These are phyloP conservation scores for Ceratocystis papillata DNA, from an alignment of 2,329 filamentous ascomycete species.

Conservation along the genomic window DNA sequence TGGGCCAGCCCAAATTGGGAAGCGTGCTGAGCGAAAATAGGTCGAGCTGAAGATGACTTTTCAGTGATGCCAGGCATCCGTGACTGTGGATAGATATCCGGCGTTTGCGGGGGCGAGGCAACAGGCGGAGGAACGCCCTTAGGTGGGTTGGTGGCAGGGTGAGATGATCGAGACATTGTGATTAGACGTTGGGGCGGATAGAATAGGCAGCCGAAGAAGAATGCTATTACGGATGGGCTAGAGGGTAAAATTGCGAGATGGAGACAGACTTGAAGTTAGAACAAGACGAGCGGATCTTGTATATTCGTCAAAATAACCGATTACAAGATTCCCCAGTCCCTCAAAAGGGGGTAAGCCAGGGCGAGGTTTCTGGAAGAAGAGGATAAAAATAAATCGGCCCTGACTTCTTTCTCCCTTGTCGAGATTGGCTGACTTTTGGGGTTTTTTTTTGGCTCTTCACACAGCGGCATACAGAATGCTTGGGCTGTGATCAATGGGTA, in stretches of 20 bases:
- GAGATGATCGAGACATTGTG: slow-evolving; percentile 18
- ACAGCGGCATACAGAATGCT: slow-evolving; percentile 5
- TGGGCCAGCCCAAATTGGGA: slow-evolving; percentile 2
- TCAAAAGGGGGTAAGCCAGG: slow-evolving; percentile 20
- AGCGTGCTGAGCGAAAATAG: slow-evolving; percentile 1
- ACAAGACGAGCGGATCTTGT: background rate
- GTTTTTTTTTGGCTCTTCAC: background rate
- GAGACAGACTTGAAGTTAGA: background rate
- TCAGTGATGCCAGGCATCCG: background rate
- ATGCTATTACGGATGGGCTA: background rate
- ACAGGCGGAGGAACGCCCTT: slow-evolving; percentile 19
- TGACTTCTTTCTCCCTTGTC: slow-evolving; percentile 12
- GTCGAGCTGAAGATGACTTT: slow-evolving; percentile 2
- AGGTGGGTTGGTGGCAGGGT: background rate
- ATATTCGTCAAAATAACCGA: slow-evolving; percentile 1
- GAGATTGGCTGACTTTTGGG: background rate
- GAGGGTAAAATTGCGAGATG: background rate
- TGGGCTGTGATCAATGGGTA: slow-evolving; percentile 15
- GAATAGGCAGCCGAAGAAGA: background rate
- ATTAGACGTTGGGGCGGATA: background rate
- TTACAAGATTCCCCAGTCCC: slow-evolving; percentile 12
- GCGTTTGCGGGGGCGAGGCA: slow-evolving; percentile 16
- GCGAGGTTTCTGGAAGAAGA: slow-evolving; percentile 13
- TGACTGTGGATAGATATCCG: slow-evolving; percentile 7
- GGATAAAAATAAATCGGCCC: slow-evolving; percentile 13